Evolutionary conservation across 176 grass and related monocot genomes (phyloP).

Genomic region (Hordeum marinum): DNA sequence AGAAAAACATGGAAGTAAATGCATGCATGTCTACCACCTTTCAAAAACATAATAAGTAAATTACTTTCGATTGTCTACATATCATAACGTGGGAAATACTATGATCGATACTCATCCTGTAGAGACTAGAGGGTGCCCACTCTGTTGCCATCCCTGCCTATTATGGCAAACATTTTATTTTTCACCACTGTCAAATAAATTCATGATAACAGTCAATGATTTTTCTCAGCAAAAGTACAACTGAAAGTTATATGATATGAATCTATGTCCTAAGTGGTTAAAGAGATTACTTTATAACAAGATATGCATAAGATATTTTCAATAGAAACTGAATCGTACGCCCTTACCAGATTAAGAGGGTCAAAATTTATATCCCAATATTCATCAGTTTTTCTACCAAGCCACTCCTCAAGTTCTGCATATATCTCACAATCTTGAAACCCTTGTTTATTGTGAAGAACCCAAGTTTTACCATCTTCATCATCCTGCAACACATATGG

Average conservation of each 20-base stretch:
- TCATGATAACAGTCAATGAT: neutral
- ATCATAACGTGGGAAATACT: too few species aligned
- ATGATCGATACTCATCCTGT: too few species aligned
- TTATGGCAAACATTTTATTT: neutral
- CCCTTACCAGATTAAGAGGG: constrained; percentile 51
- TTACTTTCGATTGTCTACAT: neutral
- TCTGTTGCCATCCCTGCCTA: too few species aligned
- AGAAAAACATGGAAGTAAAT: neutral
- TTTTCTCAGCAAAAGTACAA: neutral
- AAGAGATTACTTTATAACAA: neutral
- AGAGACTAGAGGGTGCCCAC: too few species aligned
- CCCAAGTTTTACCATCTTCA: constrained; percentile 59
- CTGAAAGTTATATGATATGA: neutral
- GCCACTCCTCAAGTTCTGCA: constrained; percentile 73
- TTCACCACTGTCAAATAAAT: neutral
- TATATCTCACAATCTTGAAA: constrained; percentile 88
- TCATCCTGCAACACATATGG: constrained; percentile 52
- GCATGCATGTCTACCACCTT: neutral
- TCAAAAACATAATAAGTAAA: neutral
- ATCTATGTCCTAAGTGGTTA: neutral
- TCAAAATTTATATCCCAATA: constrained; percentile 71
- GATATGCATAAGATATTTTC: constrained; percentile 1
- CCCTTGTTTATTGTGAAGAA: constrained; percentile 83
- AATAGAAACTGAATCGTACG: constrained; percentile 1
- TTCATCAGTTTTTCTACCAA: constrained; percentile 56